A percentile compares a stretch with the other conserved stretches of the same genome.
phyloP scores from a whole-genome alignment of 1,284 basidiomycete species.

The Austroboletus sp. region DNA sequence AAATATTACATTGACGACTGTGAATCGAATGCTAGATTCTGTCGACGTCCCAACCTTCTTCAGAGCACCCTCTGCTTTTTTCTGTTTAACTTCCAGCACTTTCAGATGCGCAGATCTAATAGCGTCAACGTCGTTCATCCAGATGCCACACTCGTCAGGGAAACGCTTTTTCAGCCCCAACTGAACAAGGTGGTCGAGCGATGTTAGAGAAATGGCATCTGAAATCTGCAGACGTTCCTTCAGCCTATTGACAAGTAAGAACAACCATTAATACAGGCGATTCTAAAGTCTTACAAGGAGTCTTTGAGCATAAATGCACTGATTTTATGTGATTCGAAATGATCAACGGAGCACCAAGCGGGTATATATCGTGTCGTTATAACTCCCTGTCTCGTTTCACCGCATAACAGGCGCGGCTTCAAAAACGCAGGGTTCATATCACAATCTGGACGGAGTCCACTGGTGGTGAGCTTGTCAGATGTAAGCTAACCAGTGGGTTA shows the following conservation, averaged over 20 bases:
- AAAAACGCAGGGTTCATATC: slow-evolving; percentile 20
- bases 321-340: slow-evolving; percentile 6
- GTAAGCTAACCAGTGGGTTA: slow-evolving; percentile 11
- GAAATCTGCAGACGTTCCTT: slow-evolving; percentile 28
- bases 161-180: slow-evolving; percentile 32
- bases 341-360: slow-evolving; percentile 9
- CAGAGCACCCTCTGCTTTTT: slow-evolving; percentile 12
- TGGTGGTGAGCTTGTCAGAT: slow-evolving; percentile 11
- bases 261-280: not conserved
- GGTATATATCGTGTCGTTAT: slow-evolving; percentile 28
- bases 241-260: slow-evolving; percentile 20
- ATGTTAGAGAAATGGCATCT: slow-evolving; percentile 24
- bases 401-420: slow-evolving; percentile 29
- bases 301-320: slow-evolving; percentile 15
- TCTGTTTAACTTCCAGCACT: slow-evolving; percentile 4
- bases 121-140: slow-evolving; percentile 20
- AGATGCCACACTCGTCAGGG: slow-evolving; percentile 23
- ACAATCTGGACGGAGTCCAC: slow-evolving; percentile 18
- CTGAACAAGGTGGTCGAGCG: slow-evolving; percentile 30
- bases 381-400: slow-evolving; percentile 34
- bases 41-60: slow-evolving; percentile 2
- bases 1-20: slow-evolving; percentile 24
- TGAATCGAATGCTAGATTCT: slow-evolving; percentile 23
- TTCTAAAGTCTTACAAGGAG: slow-evolving; percentile 14
- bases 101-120: slow-evolving; percentile 8